Evolutionary conservation across 441 rosid species (phyloP), one percentile per base, ranked within the genome.

Genomic region (Arabidopsis lyrata): DNA sequence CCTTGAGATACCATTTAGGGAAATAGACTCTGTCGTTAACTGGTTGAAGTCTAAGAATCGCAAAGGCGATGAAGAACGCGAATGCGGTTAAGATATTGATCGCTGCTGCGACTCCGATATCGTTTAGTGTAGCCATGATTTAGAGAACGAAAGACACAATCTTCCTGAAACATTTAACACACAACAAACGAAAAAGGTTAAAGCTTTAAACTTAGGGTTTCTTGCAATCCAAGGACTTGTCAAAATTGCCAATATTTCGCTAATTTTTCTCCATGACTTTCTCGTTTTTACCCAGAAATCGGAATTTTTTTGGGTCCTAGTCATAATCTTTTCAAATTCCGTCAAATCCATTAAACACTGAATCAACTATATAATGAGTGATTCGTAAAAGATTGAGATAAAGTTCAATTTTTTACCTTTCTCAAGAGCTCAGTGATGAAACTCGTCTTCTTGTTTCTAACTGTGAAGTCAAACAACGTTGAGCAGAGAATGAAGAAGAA

Each of bases 11-110:
- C 99, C 99, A 95, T 85, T 95, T 95, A 7, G 98, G 89, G 70
- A 95, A 95, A 81, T 92, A 95, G 42, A 95, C 96, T 81, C 98
- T 87, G 45, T 95, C 99, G 12, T 95, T 95, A 73, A 93, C 83
- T 31, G 98, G 99, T 82, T 95, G 98, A 34, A 95, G 83, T 62
- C 98, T 82, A 42, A 95, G 83, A 27, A 93, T 20, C 16, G 96
- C 99, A 72, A 95, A 95, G 13, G 95, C 96, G 48, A 95, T 24
- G 47, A 95, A 80, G 86, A 95, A 95, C 34, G 88, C 78, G 14
- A 95, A 67, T 12, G 99, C 97, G 14, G 79, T 81, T 12, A 91
- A 79, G 41, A 95, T 86, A 82, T 93, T 91, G 32, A 93, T 53
- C 12, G 84, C 92, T 14, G 91, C 98, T 14, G 99, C 85, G 62